phyloP scores from a whole-genome alignment of 768 basidiomycete species.

The Paxillus involutus region DNA sequence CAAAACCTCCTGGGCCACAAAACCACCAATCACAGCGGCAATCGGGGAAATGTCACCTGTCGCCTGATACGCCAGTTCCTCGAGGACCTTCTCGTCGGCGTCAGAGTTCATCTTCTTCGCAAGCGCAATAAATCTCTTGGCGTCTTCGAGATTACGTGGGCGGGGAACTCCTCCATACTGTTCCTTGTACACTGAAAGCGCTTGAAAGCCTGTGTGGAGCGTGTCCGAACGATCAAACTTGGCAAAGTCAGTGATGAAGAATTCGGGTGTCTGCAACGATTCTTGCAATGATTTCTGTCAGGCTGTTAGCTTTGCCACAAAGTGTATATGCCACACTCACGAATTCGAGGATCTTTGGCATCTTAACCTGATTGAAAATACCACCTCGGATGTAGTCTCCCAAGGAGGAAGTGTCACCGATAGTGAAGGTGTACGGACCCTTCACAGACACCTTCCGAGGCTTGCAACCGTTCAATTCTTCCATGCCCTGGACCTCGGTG shows the following conservation, averaged over 20 bases:
- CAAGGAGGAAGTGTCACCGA: constrained; percentile 85
- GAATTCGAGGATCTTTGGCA: constrained; percentile 95
- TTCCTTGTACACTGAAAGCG: constrained; percentile 74
- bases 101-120: constrained; percentile 79
- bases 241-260: constrained; percentile 94
- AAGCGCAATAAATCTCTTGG: constrained; percentile 63
- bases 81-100: constrained; percentile 76
- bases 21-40: constrained; percentile 92
- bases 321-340: constrained; percentile 47
- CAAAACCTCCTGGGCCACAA: constrained; percentile 96
- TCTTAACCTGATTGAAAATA: constrained; percentile 97
- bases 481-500: constrained; percentile 93
- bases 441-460: constrained; percentile 92
- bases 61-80: constrained; percentile 89
- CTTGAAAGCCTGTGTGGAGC: constrained; percentile 93
- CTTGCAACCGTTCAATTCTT: constrained; percentile 85
- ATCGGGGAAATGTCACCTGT: constrained; percentile 88
- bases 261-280: constrained; percentile 77
- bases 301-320: constrained; percentile 2
- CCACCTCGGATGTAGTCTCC: constrained; percentile 84
- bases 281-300: constrained; percentile 89
- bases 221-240: constrained; percentile 93
- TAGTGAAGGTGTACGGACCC: constrained; percentile 96
- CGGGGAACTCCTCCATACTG: constrained; percentile 71
- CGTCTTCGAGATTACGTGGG: constrained; percentile 82